Conservation (phyloP, 2,329 filamentous ascomycete genomes). For the Ophiocordyceps robertsii region DNA sequence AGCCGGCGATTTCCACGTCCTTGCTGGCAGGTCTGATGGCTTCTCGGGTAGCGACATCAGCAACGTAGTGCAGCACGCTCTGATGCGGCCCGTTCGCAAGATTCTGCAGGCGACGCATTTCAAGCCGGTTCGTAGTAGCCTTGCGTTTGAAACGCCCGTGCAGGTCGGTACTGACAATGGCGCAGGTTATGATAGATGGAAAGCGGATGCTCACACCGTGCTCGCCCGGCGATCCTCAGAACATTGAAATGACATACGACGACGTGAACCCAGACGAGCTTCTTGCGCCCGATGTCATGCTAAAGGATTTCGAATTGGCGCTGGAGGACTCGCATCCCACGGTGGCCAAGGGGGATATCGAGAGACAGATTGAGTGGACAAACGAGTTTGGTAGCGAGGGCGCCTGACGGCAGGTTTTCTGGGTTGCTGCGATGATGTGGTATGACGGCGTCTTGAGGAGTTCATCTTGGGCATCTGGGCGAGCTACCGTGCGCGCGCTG, state of each 20-base stretch:
- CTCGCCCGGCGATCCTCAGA: conserved; percentile 77
- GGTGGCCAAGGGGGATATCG: conserved; percentile 75
- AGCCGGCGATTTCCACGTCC: conserved; percentile 60
- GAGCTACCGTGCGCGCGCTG: conserved; percentile 5
- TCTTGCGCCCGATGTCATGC: conserved; percentile 69
- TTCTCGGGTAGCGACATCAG: conserved; percentile 94
- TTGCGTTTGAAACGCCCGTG: no score
- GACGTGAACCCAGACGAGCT: conserved; percentile 73
- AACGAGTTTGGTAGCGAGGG: conserved; percentile 92
- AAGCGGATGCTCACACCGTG: conserved; percentile 69
- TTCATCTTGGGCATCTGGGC: conserved; percentile 10
- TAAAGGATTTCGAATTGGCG: conserved; percentile 90
- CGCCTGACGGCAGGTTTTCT: conserved; percentile 19
- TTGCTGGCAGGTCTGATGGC: conserved; percentile 76
- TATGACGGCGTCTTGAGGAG: conserved; percentile 17
- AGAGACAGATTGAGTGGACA: conserved; percentile 83
- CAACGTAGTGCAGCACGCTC: conserved; percentile 87
- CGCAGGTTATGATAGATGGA: conserved; percentile 56
- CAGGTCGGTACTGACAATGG: conserved; percentile 4
- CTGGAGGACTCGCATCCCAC: conserved; percentile 82
- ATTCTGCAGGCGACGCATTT: conserved; percentile 98
- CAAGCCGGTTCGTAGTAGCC: conserved; percentile 54
- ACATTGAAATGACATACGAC: conserved; percentile 88
- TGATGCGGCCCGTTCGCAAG: conserved; percentile 95
- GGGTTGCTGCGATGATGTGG: conserved; percentile 8